Evolutionary conservation across 192 early-diverging fungal species (phyloP), one percentile per base, ranked within the genome.

Genomic region (Coemansia sp.): DNA sequence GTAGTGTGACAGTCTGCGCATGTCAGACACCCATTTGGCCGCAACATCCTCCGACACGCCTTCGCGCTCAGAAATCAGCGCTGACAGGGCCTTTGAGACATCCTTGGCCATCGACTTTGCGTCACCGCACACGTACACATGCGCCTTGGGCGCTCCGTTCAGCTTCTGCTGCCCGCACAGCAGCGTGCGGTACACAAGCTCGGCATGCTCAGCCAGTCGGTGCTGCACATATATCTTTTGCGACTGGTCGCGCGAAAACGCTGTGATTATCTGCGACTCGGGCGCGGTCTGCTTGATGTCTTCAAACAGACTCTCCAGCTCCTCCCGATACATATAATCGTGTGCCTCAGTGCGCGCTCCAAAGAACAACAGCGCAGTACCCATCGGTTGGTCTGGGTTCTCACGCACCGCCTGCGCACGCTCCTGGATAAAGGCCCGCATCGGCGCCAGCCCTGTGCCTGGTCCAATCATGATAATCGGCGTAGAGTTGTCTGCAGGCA

Each of bases 401-500:
- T 83, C 87, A 59, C 84, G 83, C 2, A 69, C 70, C 31, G 85
- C 78, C 47, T 68, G 55, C 4, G 89, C 87, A 53, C 97, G 92
- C 68, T 99, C 97, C 57, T 90, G 88, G 10, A 97, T 71, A 67
- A 99, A 99, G 4, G 90, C 97, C 49, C 97, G 87, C 89, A 99
- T 98, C 23, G 97, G 97, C 15, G 97, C 97, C 38, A 99, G 91
- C 47, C 97, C 97, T 4, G 97, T 99, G 49, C 97, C 97, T n/a
- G 97, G 97, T 0, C 97, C 97, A 31, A 99, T 82, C 97, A 99
- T 99, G 31, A 99, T 86, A 62, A 99, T 78, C 15, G 97, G 97
- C 10, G 87, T 68, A 7, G 82, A 62, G 44, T 83, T 70, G 65
- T 95, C 89, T 22, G 85, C 73, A n/a, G 97, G 97, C 52, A 99